Evolutionary conservation across 2,329 filamentous ascomycete genomes (phyloP).

Genomic region (Venturia pyrina): DNA sequence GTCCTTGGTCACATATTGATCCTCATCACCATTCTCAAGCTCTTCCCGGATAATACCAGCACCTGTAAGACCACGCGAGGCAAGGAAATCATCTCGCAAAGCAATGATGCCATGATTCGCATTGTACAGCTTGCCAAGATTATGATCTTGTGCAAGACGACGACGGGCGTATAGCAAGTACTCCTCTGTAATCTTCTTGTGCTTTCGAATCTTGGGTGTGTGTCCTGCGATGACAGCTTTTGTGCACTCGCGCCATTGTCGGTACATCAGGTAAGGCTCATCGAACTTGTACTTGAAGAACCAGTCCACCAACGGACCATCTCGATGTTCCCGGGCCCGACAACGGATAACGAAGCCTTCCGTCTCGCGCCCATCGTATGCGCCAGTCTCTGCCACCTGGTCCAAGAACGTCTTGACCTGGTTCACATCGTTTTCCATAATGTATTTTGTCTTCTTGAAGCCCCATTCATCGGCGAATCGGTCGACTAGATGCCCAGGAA

Average conservation of each 20-base stretch:
- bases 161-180: slow-evolving; percentile 75
- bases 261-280: slow-evolving; percentile 96
- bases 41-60: slow-evolving; percentile 78
- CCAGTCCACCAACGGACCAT: slow-evolving; percentile 69
- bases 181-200: slow-evolving; percentile 79
- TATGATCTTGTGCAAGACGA: slow-evolving; percentile 58
- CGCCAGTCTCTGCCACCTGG: slow-evolving; percentile 73
- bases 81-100: slow-evolving; percentile 78
- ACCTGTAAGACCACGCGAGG: slow-evolving; percentile 73
- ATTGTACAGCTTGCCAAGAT: slow-evolving; percentile 62
- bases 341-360: slow-evolving; percentile 96
- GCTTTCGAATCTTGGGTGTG: slow-evolving; percentile 72
- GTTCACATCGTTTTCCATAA: slow-evolving; percentile 63
- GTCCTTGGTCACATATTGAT: slow-evolving; percentile 48
- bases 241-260: slow-evolving; percentile 96
- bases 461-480: slow-evolving; percentile 87
- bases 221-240: slow-evolving; percentile 74
- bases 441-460: slow-evolving; percentile 77
- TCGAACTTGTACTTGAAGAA: slow-evolving; percentile 99
- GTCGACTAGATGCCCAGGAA: slow-evolving; percentile 74
- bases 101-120: slow-evolving; percentile 92
- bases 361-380: slow-evolving; percentile 82
- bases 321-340: slow-evolving; percentile 48
- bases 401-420: slow-evolving; percentile 75
- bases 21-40: slow-evolving; percentile 42